A percentile compares a stretch with the other conserved stretches of the same genome.
These are phyloP conservation scores for Neonectria coccinea DNA, from an alignment of 2,329 filamentous ascomycete species.

Conservation along the genomic window DNA sequence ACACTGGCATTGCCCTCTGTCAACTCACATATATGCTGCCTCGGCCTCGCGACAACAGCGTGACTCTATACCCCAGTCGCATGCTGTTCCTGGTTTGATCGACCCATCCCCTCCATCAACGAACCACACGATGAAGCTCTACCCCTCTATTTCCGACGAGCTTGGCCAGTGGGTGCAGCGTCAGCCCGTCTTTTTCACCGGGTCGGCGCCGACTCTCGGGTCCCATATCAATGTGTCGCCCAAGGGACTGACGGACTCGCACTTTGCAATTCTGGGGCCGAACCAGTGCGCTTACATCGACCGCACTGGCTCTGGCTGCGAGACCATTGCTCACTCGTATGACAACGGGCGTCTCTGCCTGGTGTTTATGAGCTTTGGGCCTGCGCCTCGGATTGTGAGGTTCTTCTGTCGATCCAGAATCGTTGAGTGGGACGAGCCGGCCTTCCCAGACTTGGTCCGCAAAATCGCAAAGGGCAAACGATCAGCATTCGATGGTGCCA, in stretches of 20 bases:
- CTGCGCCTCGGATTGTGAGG: slow-evolving; percentile 70
- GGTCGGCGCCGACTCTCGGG: slow-evolving; percentile 75
- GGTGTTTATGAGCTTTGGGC: slow-evolving; percentile 77
- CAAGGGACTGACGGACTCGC: slow-evolving; percentile 74
- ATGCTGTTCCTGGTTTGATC: slow-evolving; percentile 36
- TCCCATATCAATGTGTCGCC: slow-evolving; percentile 81
- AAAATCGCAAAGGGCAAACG: slow-evolving; percentile 52
- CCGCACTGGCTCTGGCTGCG: slow-evolving; percentile 78
- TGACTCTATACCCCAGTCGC: slow-evolving; percentile 24
- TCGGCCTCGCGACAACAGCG: slow-evolving; percentile 31
- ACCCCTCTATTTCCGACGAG: slow-evolving; percentile 63
- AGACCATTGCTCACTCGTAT: slow-evolving; percentile 81
- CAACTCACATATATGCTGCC: slow-evolving; percentile 24
- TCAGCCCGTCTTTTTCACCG: slow-evolving; percentile 82
- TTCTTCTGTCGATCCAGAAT: slow-evolving; percentile 71
- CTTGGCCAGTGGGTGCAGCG: slow-evolving; percentile 72
- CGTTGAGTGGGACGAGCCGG: slow-evolving; percentile 68
- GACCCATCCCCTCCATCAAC: slow-evolving; percentile 32
- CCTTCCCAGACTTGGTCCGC: slow-evolving; percentile 62
- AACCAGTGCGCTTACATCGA: slow-evolving; percentile 78
- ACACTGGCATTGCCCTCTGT: slow-evolving; percentile 29
- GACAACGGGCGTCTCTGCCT: slow-evolving; percentile 82
- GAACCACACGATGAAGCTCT: slow-evolving; percentile 67
- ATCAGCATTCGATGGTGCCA: slow-evolving; percentile 59
- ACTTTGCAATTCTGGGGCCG: slow-evolving; percentile 69